Conservation (phyloP, 139 green algal species). For the Chlorella sp. region DNA sequence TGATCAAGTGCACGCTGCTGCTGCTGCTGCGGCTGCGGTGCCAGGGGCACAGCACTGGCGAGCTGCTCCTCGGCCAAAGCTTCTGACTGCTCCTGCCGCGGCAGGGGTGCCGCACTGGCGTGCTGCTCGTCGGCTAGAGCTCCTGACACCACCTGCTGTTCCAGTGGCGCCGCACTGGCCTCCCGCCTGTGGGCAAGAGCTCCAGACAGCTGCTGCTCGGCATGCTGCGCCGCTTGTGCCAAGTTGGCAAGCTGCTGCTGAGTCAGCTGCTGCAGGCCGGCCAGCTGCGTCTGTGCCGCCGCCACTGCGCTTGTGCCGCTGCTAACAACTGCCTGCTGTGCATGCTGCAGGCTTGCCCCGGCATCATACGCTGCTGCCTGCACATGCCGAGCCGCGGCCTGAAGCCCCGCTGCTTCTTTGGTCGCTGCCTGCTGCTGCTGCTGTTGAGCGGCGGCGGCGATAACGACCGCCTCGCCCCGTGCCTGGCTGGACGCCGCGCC, state of each 20-base stretch:
- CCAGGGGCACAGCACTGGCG: neutral
- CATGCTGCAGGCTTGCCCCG: neutral
- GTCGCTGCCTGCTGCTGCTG: too few species aligned
- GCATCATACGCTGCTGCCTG: neutral
- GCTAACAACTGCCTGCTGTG: neutral
- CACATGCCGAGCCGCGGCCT: neutral
- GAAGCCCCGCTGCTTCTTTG: too few species aligned
- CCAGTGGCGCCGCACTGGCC: neutral
- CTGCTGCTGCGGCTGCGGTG: neutral
- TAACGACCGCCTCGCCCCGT: neutral
- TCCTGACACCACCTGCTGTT: neutral
- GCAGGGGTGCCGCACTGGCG: neutral
- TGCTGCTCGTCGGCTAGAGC: neutral
- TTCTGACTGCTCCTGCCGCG: neutral
- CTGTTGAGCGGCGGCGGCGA: neutral
- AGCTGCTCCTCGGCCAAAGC: too few species aligned
- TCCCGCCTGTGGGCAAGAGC: neutral
- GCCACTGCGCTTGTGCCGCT: neutral
- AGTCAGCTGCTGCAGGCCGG: neutral
- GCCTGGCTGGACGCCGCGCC: neutral
- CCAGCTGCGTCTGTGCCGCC: neutral
- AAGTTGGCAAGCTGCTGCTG: constrained; percentile 21
- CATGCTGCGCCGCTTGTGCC: neutral
- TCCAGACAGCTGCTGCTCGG: constrained; percentile 10
- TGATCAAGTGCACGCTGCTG: neutral